Evolutionary conservation across 2,329 filamentous ascomycete genomes (phyloP), one percentile per base, ranked within the genome.

Genomic region (Ceratocystis lukuohia): DNA sequence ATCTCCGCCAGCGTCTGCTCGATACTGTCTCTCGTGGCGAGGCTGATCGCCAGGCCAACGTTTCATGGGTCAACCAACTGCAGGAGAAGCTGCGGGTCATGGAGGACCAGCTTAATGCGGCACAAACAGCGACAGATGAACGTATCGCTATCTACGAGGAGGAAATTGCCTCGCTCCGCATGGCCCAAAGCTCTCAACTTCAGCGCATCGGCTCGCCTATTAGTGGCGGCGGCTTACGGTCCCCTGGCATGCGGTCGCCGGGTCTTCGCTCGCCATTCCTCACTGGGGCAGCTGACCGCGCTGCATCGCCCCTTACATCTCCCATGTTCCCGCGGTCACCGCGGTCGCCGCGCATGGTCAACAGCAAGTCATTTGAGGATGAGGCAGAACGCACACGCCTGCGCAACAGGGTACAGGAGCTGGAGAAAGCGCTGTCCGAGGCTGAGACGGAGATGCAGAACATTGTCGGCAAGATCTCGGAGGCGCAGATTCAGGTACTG

Each of bases 121-220:
- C 93, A 1, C 93, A 97, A 75, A 87, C 90, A 66, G 84, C 88
- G 22, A 93, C 91, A 0, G 94, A 99, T 74, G 91, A 93, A 62
- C 86, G 87, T 48, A 84, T 97, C 67, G 78, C 84, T 56, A 86
- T 85, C 62, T 91, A 96, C 72, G 94, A 97, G 74, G 90, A 94
- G 46, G 91, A 96, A 75, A 82, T 96, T 46, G 79, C 83, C 20
- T 79, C 82, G 25, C 78, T 97, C 65, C 87, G 88, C 70, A 90
- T 95, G 66, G 88, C 84, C 68, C 86, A 94, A 72, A 90, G 84
- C 72, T 80, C 80, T 20, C 88, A 94, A 72, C 82, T 97, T 41
- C 85, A 86, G 70, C 88, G 93, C 15, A 63, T 67, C 2, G 63
- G 59, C 5, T 61, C 56, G 15, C 68, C 69, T 67, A 69, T 56